phyloP scores from a whole-genome alignment of 306 rosid species.

The Cucumis hystrix region DNA sequence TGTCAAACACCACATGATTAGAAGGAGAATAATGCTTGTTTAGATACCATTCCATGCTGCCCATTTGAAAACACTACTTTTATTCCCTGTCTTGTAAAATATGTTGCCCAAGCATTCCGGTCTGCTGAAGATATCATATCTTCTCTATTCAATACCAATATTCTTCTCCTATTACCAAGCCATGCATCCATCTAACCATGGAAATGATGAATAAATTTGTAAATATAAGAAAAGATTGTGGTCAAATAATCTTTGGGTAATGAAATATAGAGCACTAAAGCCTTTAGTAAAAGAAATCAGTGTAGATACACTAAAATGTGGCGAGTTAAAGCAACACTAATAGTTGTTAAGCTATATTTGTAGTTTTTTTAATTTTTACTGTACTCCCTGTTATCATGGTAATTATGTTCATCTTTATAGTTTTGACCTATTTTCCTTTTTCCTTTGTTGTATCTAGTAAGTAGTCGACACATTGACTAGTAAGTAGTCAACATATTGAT shows the following conservation, averaged over 20 bases:
- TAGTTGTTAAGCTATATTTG: not conserved
- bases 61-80: constrained; percentile 84
- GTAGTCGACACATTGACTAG: not conserved
- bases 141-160: constrained; percentile 89
- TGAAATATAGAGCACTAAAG: not conserved
- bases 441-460: not conserved
- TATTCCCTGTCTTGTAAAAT: constrained; percentile 55
- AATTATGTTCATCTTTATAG: not conserved
- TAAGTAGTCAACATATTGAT: not conserved
- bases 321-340: not conserved
- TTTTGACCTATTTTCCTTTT: not conserved
- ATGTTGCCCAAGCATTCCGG: constrained; percentile 86
- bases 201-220: not conserved
- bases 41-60: constrained; percentile 73
- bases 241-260: no score
- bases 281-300: not conserved
- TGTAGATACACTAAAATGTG: not conserved
- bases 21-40: not conserved
- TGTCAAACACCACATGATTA: constrained; percentile 11
- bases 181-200: constrained; percentile 68
- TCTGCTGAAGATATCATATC: constrained; percentile 86
- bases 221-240: not conserved
- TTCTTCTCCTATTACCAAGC: constrained; percentile 80
- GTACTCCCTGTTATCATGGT: not conserved
- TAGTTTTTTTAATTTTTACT: no score